Base-by-base conservation (phyloP, 495 filamentous ascomycete genomes). In the Neurospora terricola region DNA sequence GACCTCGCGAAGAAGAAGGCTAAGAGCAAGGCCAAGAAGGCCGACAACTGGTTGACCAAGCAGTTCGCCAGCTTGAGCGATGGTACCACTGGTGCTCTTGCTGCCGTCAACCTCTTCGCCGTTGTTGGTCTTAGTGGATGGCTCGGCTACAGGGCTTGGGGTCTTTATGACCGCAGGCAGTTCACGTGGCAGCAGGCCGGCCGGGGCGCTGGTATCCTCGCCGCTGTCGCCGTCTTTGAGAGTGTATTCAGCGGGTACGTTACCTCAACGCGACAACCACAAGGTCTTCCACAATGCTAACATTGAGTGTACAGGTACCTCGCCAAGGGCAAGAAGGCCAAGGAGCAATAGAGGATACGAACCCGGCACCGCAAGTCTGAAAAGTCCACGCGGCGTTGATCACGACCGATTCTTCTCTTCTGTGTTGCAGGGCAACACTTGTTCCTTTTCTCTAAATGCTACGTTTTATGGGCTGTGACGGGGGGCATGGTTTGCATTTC, bases 141-240 rank as follows among this genome's bases (percentile, higher is more conserved):
- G 78, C 72, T 87, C 12, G 85, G 85, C 42, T 86, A 81, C 74
- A 82, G 80, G 76, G 84, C 82, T 1, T 84, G 82, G 78, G 80
- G 81, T 18, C 74, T 85, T 68, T 91, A 93, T 75, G 83, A 87
- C 27, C 82, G 85, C 38, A 90, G 91, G n/a, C 86, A 88, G 77
- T 80, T 96, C 69, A 89, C 87, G 34, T 93, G 91, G 91, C 86
- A 91, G 80, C 83, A 90, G 73, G 85, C 89, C 38, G 93, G 91
- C 14, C 73, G 90, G 5, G 90, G 88, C 75, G 87, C 91, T n/a
- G 84, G 82, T n/a, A 77, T 86, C 37, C 21, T 84, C 5, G 77
- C 78, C 10, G 81, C 75, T 9, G 82, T 86, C 8, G 82, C 82
- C 23, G 77, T 79, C 18, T 77, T 83, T 38, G 83, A 87, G 80